These are phyloP conservation scores for Musa beccarii DNA, from an alignment of 176 grass and related monocot species.

Conservation along the genomic window DNA sequence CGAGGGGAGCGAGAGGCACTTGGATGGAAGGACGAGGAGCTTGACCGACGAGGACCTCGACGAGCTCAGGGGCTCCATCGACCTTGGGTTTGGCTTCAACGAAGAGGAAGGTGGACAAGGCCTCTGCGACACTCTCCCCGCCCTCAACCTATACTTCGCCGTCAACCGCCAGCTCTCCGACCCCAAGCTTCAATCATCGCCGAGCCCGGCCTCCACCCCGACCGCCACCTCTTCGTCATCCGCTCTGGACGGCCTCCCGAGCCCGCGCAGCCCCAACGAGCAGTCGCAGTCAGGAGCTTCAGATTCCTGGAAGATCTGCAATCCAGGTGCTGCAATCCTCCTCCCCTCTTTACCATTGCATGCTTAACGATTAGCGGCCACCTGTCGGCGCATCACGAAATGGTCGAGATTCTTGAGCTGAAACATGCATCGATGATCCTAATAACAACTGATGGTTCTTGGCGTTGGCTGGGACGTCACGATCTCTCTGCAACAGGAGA, in stretches of 20 bases:
- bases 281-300: no score
- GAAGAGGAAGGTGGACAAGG: slow-evolving; percentile 7
- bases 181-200: background rate
- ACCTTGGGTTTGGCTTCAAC: slow-evolving; percentile 12
- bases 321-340: background rate
- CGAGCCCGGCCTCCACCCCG: slow-evolving; percentile 4
- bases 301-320: slow-evolving; percentile 11
- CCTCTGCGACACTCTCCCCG: slow-evolving; percentile 12
- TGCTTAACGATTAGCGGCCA: no score
- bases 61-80: slow-evolving; percentile 13
- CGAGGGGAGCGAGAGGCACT: background rate
- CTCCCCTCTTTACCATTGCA: background rate
- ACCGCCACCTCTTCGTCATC: slow-evolving; percentile 6
- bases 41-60: slow-evolving; percentile 10
- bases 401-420: no score
- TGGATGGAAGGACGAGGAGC: slow-evolving; percentile 5
- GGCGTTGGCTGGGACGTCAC: no score
- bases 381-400: no score
- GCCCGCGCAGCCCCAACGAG: background rate
- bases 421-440: no score
- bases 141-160: slow-evolving; percentile 20
- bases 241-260: background rate
- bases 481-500: background rate
- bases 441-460: no score
- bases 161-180: slow-evolving; percentile 16